These are phyloP conservation scores for Wickerhamiella infanticola DNA, from an alignment of 1,139 yeast species.

Conservation along the genomic window DNA sequence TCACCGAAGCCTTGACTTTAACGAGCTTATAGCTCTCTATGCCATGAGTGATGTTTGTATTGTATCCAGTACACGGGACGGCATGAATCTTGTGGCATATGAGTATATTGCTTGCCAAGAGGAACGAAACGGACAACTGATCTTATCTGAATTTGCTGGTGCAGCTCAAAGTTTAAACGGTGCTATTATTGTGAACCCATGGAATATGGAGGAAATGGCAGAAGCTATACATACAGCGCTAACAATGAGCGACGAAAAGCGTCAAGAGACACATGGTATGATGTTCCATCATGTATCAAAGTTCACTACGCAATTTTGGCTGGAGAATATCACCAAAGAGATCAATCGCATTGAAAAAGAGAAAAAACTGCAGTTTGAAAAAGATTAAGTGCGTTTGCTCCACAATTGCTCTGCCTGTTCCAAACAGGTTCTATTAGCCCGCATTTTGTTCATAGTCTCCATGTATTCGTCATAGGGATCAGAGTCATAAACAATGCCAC, in stretches of 20 bases:
- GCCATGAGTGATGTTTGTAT: slow-evolving; percentile 78
- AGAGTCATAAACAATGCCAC: slow-evolving; percentile 91
- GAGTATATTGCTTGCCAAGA: slow-evolving; percentile 96
- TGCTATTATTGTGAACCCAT: slow-evolving; percentile 84
- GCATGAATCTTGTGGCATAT: slow-evolving; percentile 92
- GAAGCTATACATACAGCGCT: slow-evolving; percentile 76
- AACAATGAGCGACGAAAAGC: slow-evolving; percentile 71
- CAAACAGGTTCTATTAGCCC: slow-evolving; percentile 78
- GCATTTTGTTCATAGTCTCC: slow-evolving; percentile 95
- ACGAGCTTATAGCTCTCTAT: slow-evolving; percentile 80
- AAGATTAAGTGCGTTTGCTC: slow-evolving; percentile 25
- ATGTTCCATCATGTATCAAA: slow-evolving; percentile 76
- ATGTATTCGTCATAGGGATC: slow-evolving; percentile 91
- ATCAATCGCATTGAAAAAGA: slow-evolving; percentile 24
- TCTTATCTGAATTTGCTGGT: slow-evolving; percentile 90
- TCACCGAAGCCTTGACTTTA: slow-evolving; percentile 83
- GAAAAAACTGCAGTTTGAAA: slow-evolving; percentile 4
- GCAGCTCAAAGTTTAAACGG: slow-evolving; percentile 98
- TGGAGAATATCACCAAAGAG: slow-evolving; percentile 88
- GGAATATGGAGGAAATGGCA: slow-evolving; percentile 93
- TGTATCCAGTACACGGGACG: slow-evolving; percentile 91
- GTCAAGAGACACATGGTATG: slow-evolving; percentile 59
- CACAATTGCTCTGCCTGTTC: slow-evolving; percentile 79
- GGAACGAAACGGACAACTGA: slow-evolving; percentile 69
- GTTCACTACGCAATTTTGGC: slow-evolving; percentile 94